Percentiles rank a stretch among this genome's conserved stretches.
These are phyloP conservation scores for Hamigera avellanea DNA, from an alignment of 495 filamentous ascomycete genomes.

Conservation along the genomic window DNA sequence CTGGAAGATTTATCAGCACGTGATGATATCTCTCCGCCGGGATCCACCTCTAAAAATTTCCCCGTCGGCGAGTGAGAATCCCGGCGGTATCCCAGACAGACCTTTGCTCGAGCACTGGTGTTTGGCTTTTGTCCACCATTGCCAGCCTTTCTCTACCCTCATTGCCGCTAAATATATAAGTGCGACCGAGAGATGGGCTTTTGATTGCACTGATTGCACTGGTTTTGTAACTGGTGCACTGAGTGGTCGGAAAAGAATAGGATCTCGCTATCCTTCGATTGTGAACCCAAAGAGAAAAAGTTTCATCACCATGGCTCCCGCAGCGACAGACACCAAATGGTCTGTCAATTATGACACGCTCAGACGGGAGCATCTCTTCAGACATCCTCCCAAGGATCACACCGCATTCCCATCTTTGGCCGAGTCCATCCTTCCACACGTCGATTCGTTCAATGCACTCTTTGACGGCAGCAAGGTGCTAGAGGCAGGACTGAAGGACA, in stretches of 20 bases:
- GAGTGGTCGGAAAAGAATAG: too few relatives aligned
- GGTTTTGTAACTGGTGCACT: background rate
- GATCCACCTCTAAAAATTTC: constrained; percentile 41
- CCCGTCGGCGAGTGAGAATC: constrained; percentile 13
- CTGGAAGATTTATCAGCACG: constrained; percentile 38
- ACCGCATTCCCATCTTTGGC: constrained; percentile 82
- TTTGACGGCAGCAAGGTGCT: constrained; percentile 61
- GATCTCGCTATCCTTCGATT: too few relatives aligned
- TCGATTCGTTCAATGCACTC: constrained; percentile 92
- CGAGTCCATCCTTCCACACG: constrained; percentile 73
- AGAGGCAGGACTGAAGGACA: constrained; percentile 69
- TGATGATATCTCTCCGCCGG: constrained; percentile 29
- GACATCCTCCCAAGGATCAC: constrained; percentile 72
- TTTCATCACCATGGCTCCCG: constrained; percentile 23
- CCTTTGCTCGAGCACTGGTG: background rate
- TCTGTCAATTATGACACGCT: constrained; percentile 70
- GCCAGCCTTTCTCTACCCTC: constrained; percentile 11
- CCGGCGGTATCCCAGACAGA: background rate
- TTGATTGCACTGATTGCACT: constrained; percentile 1
- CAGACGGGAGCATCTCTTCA: constrained; percentile 76
- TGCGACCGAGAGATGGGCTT: too few relatives aligned
- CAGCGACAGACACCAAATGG: constrained; percentile 62
- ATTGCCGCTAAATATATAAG: too few relatives aligned
- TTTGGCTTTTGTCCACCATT: constrained; percentile 14
- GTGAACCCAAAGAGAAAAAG: too few relatives aligned